Conservation (phyloP, 2,329 filamentous ascomycete genomes). For the Dryadomyces sulphureus region DNA sequence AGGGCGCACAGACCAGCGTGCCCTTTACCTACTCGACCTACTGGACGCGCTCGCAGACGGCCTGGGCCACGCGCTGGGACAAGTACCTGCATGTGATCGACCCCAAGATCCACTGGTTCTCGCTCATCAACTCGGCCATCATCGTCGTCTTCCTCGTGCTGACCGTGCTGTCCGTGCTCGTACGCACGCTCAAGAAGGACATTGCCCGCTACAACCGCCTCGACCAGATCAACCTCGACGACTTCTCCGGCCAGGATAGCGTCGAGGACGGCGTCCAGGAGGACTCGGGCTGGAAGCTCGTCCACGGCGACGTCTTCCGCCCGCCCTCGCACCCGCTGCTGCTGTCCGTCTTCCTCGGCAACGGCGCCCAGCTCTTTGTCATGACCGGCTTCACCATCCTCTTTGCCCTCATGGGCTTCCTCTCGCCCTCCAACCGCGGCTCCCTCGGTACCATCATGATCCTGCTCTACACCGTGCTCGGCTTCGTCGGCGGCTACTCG, state of each 20-base stretch:
- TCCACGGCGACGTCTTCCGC: conserved; percentile 95
- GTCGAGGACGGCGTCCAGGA: conserved; percentile 95
- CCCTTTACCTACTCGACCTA: conserved; percentile 86
- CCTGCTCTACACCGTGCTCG: conserved; percentile 82
- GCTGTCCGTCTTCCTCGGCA: conserved; percentile 77
- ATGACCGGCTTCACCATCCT: conserved; percentile 92
- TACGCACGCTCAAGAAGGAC: conserved; percentile 81
- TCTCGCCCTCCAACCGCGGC: conserved; percentile 90
- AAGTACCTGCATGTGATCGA: conserved; percentile 97
- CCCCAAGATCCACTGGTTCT: conserved; percentile 98
- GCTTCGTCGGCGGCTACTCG: conserved; percentile 81
- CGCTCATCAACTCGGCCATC: conserved; percentile 86
- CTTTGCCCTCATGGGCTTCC: conserved; percentile 85
- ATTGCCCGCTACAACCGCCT: conserved; percentile 94
- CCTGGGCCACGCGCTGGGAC: conserved; percentile 96
- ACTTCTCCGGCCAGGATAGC: conserved; percentile 68
- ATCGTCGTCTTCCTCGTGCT: conserved; percentile 85
- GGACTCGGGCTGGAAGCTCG: conserved; percentile 96
- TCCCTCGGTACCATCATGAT: conserved; percentile 89
- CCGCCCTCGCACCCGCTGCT: conserved; percentile 70
- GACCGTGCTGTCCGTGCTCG: conserved; percentile 83
- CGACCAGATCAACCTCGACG: conserved; percentile 80
- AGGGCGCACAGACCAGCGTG: conserved; percentile 44
- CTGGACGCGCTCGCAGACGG: conserved; percentile 72
- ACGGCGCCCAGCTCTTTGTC: conserved; percentile 90